Evolutionary conservation across 192 early-diverging fungal genomes (phyloP), one percentile per base, ranked within the genome.

Genomic region (Hyaloraphidium curvatum): DNA sequence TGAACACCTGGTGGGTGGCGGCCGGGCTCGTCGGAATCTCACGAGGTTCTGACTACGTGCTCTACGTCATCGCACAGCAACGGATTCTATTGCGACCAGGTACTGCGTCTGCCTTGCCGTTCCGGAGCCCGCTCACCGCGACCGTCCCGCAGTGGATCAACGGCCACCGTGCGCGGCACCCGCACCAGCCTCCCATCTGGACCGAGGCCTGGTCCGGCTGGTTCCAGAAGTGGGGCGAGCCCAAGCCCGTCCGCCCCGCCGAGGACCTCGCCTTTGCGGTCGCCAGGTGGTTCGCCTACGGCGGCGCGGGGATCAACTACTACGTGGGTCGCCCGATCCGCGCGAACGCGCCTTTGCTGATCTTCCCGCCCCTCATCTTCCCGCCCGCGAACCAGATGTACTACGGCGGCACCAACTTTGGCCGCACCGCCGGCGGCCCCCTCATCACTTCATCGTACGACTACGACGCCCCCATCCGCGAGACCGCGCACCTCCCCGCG

Each of bases 371-470:
- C n/a, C n/a, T n/a, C n/a, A n/a, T n/a, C n/a, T n/a, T n/a, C n/a
- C n/a, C n/a, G n/a, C n/a, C n/a, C n/a, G n/a, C n/a, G n/a, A n/a
- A 40, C 37, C 71, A 71, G 52, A 78, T 73, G 76, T 79, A 69
- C 54, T 76, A 80, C 48, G 80, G 80, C 26, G 80, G 80, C 22
- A 82, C 78, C 7, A 82, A 80, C 57, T 80, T 76, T 60, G 77
- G 74, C 14, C 33, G 63, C 39, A 52, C 28, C 33, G 51, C 31
- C 14, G 60, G 55, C n/a, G 31, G 55, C 1, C 51, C 57, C 13
- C 56, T 31, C 29, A 60, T 59, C n/a, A 72, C 70, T 5, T 55
- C 71, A 5, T 59, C 57, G 11, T 73, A 73, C 39, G 71, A 73
- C 39, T 73, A 73, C 50, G 69, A 65, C 26, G 71, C 71, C 4